These are phyloP conservation scores for Medicago arabica DNA, from an alignment of 306 rosid genomes.

Conservation along the genomic window DNA sequence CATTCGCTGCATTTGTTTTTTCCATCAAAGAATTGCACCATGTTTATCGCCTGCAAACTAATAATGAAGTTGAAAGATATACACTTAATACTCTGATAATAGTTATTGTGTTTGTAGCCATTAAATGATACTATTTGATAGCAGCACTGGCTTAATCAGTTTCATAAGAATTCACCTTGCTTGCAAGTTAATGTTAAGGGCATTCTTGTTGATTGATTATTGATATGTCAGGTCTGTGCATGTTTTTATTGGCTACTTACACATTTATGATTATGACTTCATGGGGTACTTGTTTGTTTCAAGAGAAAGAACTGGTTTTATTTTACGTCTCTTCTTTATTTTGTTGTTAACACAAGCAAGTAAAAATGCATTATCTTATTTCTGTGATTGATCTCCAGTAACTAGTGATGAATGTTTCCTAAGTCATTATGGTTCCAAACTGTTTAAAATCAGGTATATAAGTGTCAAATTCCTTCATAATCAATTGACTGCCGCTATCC, in stretches of 20 bases:
- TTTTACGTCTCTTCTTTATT: background rate
- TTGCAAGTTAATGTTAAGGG: background rate
- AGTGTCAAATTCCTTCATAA: background rate
- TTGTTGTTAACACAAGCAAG: background rate
- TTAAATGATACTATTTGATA: conserved; percentile 6
- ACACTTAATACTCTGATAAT: conserved; percentile 29
- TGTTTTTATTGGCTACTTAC: background rate
- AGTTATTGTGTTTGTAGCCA: background rate
- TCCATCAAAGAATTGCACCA: conserved; percentile 17
- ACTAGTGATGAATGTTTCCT: conserved; percentile 17
- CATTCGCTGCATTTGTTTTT: conserved; percentile 18
- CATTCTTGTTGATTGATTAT: background rate
- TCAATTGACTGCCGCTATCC: too few relatives aligned
- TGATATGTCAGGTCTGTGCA: background rate
- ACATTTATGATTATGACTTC: conserved; percentile 6
- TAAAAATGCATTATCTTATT: background rate
- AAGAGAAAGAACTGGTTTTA: background rate
- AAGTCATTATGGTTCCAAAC: conserved; percentile 8
- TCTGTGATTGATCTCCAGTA: conserved; percentile 4
- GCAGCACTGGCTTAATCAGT: background rate
- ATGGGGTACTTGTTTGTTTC: background rate
- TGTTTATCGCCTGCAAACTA: background rate
- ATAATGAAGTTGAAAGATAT: conserved; percentile 23
- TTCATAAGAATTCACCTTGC: background rate
- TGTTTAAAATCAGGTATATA: background rate